These are phyloP conservation scores for Pichia kudriavzevii DNA, from an alignment of 1,139 yeast species.

Conservation along the genomic window DNA sequence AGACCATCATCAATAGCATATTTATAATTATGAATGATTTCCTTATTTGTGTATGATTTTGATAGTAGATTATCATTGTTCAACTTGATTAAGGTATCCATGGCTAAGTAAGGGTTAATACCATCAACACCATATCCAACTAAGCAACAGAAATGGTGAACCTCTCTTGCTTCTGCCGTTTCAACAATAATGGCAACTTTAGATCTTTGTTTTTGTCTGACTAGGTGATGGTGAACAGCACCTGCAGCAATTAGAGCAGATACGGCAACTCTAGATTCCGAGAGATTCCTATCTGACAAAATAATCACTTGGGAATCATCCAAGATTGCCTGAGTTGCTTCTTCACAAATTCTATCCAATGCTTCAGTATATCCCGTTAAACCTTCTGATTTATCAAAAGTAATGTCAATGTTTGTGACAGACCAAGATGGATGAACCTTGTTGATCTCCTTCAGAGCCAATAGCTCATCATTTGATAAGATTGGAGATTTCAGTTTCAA, in stretches of 20 bases:
- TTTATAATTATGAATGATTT: constrained; percentile 69
- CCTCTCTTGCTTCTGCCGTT: constrained; percentile 96
- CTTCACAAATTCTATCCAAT: constrained; percentile 79
- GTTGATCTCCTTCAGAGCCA: constrained; percentile 64
- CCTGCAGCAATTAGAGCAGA: constrained; percentile 93
- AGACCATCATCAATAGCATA: constrained; percentile 84
- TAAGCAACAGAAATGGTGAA: constrained; percentile 89
- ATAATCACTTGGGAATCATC: constrained; percentile 67
- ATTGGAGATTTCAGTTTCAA: constrained; percentile 78
- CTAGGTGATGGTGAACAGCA: constrained; percentile 94
- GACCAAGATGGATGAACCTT: constrained; percentile 83
- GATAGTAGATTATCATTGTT: constrained; percentile 71
- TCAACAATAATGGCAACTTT: constrained; percentile 87
- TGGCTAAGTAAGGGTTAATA: constrained; percentile 85
- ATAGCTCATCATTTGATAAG: constrained; percentile 62
- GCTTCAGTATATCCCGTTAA: constrained; percentile 78
- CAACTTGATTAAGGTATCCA: constrained; percentile 83
- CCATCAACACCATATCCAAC: constrained; percentile 98
- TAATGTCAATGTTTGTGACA: constrained; percentile 73
- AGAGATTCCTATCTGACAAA: constrained; percentile 62
- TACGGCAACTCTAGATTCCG: constrained; percentile 62
- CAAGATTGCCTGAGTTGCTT: constrained; percentile 80
- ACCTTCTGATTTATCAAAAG: constrained; percentile 81
- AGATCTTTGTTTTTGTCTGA: constrained; percentile 92
- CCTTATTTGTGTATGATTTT: constrained; percentile 47